Conservation (phyloP, 2,329 filamentous ascomycete species). For the Exophiala sp. region DNA sequence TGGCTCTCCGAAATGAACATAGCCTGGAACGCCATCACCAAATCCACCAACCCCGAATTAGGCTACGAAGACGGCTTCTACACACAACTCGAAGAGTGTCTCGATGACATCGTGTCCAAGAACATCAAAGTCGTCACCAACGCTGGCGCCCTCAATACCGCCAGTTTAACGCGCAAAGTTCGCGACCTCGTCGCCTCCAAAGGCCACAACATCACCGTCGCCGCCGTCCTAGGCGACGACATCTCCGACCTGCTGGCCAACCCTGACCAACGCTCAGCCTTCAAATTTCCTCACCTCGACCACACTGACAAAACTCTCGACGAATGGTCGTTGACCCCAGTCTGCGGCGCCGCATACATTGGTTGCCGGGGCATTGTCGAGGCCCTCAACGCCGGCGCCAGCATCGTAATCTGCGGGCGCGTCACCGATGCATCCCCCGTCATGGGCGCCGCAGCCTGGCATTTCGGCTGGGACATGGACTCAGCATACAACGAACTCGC, state of each 20-base stretch:
- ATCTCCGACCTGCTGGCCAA: background rate
- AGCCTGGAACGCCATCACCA: constrained; percentile 42
- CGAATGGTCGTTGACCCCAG: background rate
- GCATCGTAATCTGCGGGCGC: constrained; percentile 34
- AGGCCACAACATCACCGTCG: background rate
- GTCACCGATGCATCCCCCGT: constrained; percentile 30
- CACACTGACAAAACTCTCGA: background rate
- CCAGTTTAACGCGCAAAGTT: constrained; percentile 2
- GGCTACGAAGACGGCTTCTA: constrained; percentile 30
- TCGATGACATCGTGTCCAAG: constrained; percentile 8
- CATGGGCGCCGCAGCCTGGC: constrained; percentile 28
- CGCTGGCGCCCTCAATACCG: constrained; percentile 24
- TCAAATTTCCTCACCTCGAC: background rate
- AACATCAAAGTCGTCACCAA: constrained; percentile 26
- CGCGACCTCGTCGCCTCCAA: background rate
- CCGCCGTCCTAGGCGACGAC: background rate
- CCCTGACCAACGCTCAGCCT: background rate
- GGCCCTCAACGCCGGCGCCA: constrained; percentile 29
- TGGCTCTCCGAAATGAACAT: constrained; percentile 50
- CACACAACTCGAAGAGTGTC: constrained; percentile 16
- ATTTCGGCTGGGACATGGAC: constrained; percentile 11
- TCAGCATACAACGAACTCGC: constrained; percentile 24
- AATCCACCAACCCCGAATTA: constrained; percentile 16
- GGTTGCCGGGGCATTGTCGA: constrained; percentile 43
- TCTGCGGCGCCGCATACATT: constrained; percentile 41